phyloP scores from a whole-genome alignment of 352 stramenopile species.

The Globisporangium heterothallicum region DNA sequence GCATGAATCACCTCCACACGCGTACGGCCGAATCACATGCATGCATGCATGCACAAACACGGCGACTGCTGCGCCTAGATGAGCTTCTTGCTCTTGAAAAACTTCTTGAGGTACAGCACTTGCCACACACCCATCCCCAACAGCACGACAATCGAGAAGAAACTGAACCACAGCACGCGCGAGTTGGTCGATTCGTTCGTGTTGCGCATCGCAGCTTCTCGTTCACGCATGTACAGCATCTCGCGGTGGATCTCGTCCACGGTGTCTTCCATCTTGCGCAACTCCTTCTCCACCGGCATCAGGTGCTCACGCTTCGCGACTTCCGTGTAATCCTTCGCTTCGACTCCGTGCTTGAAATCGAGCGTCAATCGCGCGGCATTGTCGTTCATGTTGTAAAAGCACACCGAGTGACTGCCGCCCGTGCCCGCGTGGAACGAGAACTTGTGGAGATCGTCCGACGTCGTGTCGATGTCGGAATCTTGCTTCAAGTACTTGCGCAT shows the following conservation, averaged over 20 bases:
- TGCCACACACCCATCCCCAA: conserved; percentile 85
- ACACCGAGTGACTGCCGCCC: conserved; percentile 68
- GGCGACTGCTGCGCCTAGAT: conserved; percentile 42
- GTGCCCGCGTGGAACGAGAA: conserved; percentile 76
- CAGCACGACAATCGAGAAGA: conserved; percentile 84
- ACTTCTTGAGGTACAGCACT: conserved; percentile 88
- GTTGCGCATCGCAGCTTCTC: conserved; percentile 81
- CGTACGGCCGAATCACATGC: neutral
- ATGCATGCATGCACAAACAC: neutral
- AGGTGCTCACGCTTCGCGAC: conserved; percentile 87
- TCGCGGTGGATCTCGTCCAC: conserved; percentile 88
- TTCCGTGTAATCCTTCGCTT: conserved; percentile 87
- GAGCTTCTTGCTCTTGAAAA: conserved; percentile 92
- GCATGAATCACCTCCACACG: neutral
- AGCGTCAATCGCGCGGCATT: conserved; percentile 68
- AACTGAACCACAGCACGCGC: conserved; percentile 87
- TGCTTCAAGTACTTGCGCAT: conserved; percentile 77
- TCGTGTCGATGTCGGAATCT: conserved; percentile 79
- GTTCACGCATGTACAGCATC: conserved; percentile 88
- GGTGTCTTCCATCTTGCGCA: conserved; percentile 87
- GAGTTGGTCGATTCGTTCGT: conserved; percentile 89
- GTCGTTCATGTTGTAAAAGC: conserved; percentile 81
- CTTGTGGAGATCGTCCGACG: conserved; percentile 75
- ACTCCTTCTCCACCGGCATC: conserved; percentile 85
- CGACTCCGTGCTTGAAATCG: conserved; percentile 85